Base-by-base conservation (phyloP, 2,329 filamentous ascomycete species). In the Curvularia spicifera region DNA sequence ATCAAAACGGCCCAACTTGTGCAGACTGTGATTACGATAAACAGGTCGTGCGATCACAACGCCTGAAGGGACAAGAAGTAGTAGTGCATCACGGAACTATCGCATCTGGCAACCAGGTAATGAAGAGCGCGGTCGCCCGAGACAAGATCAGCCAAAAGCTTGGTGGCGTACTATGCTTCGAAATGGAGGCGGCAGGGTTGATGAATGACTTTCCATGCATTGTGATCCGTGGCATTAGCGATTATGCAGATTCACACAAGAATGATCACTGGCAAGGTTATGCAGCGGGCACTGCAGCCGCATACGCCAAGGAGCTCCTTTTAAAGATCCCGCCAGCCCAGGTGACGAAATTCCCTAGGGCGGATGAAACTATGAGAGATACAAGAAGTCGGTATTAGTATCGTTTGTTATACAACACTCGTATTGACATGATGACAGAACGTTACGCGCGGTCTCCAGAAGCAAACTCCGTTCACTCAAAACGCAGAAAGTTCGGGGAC, bases 71-170 rank as follows among this genome's bases (percentile, higher is more conserved):
- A 55, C 54, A 29, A 44, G 49, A 60, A 6, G 70, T 75, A 39
- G 53, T 18, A 0, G 57, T 81, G 1, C 76, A 79, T 51, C 64
- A 81, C 29, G 79, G 80, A 0, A 52, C 61, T 1, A 70, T 81
- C 0, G 79, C 72, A 5, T 81, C 78, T 0, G 78, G 75, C 13
- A 76, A 82, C 51, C 73, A 67, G 1, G 76, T 82, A 1, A 77
- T 83, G 57, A 79, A 77, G 53, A 76, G 74, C 12, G 78, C 72
- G 1, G 46, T 64, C 12, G 60, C 74, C 15, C 72, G 79, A 12
- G 79, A 82, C 51, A 28, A 20, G 1, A 62, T 81, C 60, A 58
- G 59, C 46, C 53, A 45, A 2, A 60, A 69, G 60, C 59, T 59
- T 46, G 55, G 67, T 35, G 57, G 52, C 1, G 63, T 70, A 4